Percentiles rank a stretch among this genome's conserved stretches.
These are phyloP conservation scores for Luzula sylvatica DNA, from an alignment of 176 grass and related monocot species.

Conservation along the genomic window DNA sequence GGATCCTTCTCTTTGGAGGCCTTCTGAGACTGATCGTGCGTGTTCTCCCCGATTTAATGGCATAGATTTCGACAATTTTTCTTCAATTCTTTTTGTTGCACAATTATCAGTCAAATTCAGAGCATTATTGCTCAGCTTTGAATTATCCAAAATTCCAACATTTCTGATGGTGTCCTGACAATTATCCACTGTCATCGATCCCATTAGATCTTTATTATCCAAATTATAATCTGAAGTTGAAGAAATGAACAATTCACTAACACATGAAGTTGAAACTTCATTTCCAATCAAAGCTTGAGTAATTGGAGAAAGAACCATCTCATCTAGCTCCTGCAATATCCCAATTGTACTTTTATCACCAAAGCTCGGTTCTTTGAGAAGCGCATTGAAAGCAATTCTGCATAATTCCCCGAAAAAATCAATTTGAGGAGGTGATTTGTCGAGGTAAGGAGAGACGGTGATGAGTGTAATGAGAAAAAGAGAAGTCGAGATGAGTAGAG, in stretches of 20 bases:
- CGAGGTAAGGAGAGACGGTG: constrained; percentile 34
- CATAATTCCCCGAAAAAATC: constrained; percentile 46
- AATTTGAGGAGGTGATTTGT: neutral
- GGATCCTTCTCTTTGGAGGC: constrained; percentile 41
- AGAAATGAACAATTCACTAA: constrained; percentile 31
- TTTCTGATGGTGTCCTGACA: constrained; percentile 4
- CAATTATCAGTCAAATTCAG: neutral
- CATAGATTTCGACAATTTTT: constrained; percentile 23
- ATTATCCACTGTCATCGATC: constrained; percentile 10
- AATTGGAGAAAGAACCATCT: constrained; percentile 24
- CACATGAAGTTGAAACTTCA: constrained; percentile 16
- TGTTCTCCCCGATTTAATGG: constrained; percentile 36
- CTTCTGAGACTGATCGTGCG: constrained; percentile 27
- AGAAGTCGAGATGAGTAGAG: constrained; percentile 63
- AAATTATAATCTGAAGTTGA: constrained; percentile 17
- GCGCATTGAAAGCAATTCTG: constrained; percentile 41
- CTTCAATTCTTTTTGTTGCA: constrained; percentile 10
- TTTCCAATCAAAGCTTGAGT: constrained; percentile 17
- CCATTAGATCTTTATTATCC: neutral
- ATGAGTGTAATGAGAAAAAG: constrained; percentile 46
- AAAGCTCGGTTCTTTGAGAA: constrained; percentile 25
- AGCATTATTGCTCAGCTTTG: neutral
- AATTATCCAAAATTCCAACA: neutral
- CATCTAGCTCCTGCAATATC: constrained; percentile 33
- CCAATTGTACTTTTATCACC: neutral